Percentiles rank a stretch among this genome's conserved stretches.
Evolutionary conservation across 2,329 filamentous ascomycete genomes (phyloP).

Genomic region (Nothophaeocryptopus gaeumannii): DNA sequence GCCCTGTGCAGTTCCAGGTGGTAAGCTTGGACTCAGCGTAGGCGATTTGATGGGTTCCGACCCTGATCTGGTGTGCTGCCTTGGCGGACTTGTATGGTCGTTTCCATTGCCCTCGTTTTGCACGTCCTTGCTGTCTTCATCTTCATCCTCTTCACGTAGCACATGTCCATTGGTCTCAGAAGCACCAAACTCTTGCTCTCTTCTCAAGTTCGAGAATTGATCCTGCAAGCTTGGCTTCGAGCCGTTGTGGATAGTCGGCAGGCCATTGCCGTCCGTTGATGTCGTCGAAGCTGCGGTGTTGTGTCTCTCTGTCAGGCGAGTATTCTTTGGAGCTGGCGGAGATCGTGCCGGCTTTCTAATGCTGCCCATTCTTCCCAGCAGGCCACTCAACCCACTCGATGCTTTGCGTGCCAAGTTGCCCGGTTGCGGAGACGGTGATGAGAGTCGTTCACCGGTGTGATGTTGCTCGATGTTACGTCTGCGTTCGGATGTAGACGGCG

Average conservation of each 20-base stretch:
- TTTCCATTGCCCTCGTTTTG: conserved; percentile 39
- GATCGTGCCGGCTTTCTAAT: conserved; percentile 58
- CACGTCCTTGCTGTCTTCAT: conserved; percentile 6
- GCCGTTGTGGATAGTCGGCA: conserved; percentile 29
- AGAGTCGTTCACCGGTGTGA: conserved; percentile 16
- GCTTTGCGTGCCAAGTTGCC: conserved; percentile 61
- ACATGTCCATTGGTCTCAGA: conserved; percentile 17
- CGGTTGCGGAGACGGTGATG: conserved; percentile 40
- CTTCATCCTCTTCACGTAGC: conserved; percentile 17
- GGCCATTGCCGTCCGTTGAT: conserved; percentile 20
- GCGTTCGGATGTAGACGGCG: conserved; percentile 36
- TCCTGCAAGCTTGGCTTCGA: conserved; percentile 44
- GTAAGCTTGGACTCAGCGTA: conserved; percentile 66
- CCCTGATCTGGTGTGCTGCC: conserved; percentile 32
- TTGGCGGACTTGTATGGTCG: conserved; percentile 27
- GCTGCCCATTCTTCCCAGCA: conserved; percentile 61
- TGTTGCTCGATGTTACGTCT: conserved; percentile 18
- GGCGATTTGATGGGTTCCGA: conserved; percentile 49
- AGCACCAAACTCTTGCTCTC: conserved; percentile 43
- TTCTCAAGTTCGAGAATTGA: conserved; percentile 46
- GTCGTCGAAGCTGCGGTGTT: conserved; percentile 26
- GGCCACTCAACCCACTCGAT: conserved; percentile 83
- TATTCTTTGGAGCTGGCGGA: conserved; percentile 33
- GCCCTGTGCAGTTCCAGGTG: conserved; percentile 82
- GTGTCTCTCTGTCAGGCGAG: conserved; percentile 26